Evolutionary conservation across 2,329 filamentous ascomycete genomes (phyloP), one percentile per base, ranked within the genome.

Genomic region (Fusarium virguliforme): DNA sequence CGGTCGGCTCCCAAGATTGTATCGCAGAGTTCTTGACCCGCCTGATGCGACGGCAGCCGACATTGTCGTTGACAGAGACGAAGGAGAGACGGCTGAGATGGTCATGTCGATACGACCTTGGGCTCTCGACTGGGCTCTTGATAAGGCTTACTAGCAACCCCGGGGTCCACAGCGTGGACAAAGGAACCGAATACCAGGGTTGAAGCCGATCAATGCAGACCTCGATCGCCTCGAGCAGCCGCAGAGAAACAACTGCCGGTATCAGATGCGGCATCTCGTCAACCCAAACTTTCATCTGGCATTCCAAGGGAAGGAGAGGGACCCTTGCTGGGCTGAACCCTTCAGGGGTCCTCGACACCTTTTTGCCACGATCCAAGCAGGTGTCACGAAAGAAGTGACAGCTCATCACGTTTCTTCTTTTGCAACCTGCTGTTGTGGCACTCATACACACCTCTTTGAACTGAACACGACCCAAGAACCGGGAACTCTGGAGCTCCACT

Each of bases 11-110:
- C 56, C 68, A 22, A 24, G 40, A 37, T 64, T 55, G 41, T 48
- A 55, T 26, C 59, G 37, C 30, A 37, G 50, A 43, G 26, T 43
- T 68, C 53, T 54, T 54, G 57, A 53, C 66, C 65, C 56, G 60
- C 46, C 41, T 65, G 56, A 71, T 72, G 60, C 63, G 53, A 59
- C 55, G 57, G 61, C 37, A 62, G 68, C 48, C 55, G 54, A 69
- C 58, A 48, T 50, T 57, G 35, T 48, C 18, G 22, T 57, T 56
- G 37, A 40, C 51, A 40, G 43, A 65, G 46, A 37, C 34, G 12
- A 38, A 58, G 34, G 35, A 68, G 41, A 57, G 51, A 48, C 30
- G 57, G 51, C 68, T 71, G 55, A 55, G 37, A 22, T 56, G 13
- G 7, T 13, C 40, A 54, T 26, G 51, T 54, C 34, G 51, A 54